Percentiles rank a stretch among this genome's conserved stretches.
Conservation (phyloP, 2,329 filamentous ascomycete genomes). For the Phyllosticta citrichinensis region DNA sequence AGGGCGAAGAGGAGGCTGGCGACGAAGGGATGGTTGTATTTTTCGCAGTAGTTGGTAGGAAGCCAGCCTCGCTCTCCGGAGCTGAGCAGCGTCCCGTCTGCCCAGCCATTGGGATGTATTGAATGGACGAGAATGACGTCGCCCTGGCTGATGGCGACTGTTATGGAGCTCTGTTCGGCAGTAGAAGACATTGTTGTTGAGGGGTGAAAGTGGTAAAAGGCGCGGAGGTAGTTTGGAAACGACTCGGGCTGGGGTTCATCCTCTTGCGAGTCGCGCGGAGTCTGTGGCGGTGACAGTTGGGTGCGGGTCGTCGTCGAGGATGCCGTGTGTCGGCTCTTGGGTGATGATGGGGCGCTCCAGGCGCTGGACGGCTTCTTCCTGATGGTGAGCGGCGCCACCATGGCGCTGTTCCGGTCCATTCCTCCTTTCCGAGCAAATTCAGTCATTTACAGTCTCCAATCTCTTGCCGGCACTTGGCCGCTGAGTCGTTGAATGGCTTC, state of each 20-base stretch:
- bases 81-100: constrained; percentile 80
- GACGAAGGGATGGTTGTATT: constrained; percentile 84
- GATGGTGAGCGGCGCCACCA: constrained; percentile 19
- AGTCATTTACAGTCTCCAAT: constrained; percentile 5
- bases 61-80: constrained; percentile 89
- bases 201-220: constrained; percentile 87
- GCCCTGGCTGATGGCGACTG: constrained; percentile 76
- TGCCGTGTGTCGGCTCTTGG: neutral
- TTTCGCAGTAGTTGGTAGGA: constrained; percentile 95
- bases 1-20: constrained; percentile 74
- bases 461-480: neutral
- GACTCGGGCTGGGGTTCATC: constrained; percentile 42
- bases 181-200: constrained; percentile 66
- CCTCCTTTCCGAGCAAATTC: constrained; percentile 3
- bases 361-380: constrained; percentile 12
- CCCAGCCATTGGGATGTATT: constrained; percentile 97
- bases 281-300: constrained; percentile 69
- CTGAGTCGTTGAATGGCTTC: neutral
- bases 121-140: constrained; percentile 93
- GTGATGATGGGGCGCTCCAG: constrained; percentile 7
- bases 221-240: constrained; percentile 90
- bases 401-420: constrained; percentile 14
- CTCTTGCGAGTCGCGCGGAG: constrained; percentile 57
- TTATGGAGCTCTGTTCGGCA: constrained; percentile 56
- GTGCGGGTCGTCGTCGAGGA: constrained; percentile 16